Evolutionary conservation across 2,329 filamentous ascomycete genomes (phyloP).

Genomic region (Colletotrichum sp.): DNA sequence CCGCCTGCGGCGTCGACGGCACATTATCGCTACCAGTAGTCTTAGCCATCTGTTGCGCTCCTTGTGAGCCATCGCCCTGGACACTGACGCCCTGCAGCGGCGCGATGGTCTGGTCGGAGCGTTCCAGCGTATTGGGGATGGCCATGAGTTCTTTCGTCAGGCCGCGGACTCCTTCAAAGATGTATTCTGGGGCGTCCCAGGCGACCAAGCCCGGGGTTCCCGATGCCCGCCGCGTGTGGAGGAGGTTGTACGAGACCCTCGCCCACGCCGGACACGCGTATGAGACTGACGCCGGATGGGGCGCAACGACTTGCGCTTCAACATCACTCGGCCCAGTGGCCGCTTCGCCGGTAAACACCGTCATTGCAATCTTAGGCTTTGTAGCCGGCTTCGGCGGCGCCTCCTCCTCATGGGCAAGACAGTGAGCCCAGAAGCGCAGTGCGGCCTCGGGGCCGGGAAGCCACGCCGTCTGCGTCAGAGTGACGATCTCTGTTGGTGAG

Average conservation of each 20-base stretch:
- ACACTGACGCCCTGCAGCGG: constrained; percentile 35
- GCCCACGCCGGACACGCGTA: constrained; percentile 58
- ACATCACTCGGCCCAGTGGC: not conserved
- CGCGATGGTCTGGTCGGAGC: constrained; percentile 25
- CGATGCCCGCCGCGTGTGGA: constrained; percentile 42
- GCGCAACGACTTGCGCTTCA: constrained; percentile 23
- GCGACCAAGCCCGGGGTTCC: constrained; percentile 50
- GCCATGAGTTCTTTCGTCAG: constrained; percentile 44
- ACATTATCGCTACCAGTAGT: not conserved
- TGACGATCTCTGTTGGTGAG: constrained; percentile 59
- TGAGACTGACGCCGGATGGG: constrained; percentile 25
- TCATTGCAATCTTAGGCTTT: constrained; percentile 49
- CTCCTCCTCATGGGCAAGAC: constrained; percentile 38
- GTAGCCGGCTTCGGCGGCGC: constrained; percentile 24
- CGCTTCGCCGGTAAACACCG: constrained; percentile 47
- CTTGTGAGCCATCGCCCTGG: not conserved
- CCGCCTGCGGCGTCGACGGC: not conserved
- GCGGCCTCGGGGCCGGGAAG: constrained; percentile 68
- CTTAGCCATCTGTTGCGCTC: not conserved
- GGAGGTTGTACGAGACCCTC: constrained; percentile 44
- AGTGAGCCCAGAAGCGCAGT: constrained; percentile 60
- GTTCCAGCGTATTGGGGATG: constrained; percentile 41
- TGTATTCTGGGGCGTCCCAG: constrained; percentile 53
- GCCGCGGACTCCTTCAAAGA: constrained; percentile 44
- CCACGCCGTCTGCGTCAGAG: constrained; percentile 68